Conservation (phyloP, 2,329 filamentous ascomycete species). For the Trichoderma oligosporum region DNA sequence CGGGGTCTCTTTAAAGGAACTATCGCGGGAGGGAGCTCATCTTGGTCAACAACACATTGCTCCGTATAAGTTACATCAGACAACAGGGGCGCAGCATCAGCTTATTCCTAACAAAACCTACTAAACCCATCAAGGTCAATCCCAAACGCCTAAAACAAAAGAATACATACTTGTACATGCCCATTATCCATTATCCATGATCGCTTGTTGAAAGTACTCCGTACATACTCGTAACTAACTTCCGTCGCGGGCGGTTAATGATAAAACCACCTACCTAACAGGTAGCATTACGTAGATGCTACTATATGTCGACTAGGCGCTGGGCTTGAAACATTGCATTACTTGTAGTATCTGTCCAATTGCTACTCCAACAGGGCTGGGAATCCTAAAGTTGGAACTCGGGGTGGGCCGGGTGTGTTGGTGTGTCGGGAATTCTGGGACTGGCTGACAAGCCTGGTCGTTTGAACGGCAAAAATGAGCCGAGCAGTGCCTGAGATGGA, state of each 20-base stretch:
- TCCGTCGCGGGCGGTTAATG: no score
- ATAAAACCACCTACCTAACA: no score
- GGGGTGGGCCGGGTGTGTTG: not conserved
- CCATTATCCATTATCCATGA: no score
- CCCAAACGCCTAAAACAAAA: not conserved
- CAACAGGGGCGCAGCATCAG: constrained; percentile 19
- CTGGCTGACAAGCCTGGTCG: constrained; percentile 12
- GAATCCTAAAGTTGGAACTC: not conserved
- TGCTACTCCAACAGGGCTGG: not conserved
- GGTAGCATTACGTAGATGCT: constrained; percentile 1
- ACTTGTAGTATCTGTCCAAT: not conserved
- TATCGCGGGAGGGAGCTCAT: constrained; percentile 10
- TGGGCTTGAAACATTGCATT: not conserved
- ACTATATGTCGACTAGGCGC: constrained; percentile 6
- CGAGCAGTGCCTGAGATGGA: constrained; percentile 9
- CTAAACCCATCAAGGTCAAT: constrained; percentile 6
- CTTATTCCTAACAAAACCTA: constrained; percentile 4
- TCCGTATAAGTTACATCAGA: not conserved
- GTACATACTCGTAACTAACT: no score
- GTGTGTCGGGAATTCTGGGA: not conserved
- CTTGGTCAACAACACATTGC: not conserved
- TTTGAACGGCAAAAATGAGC: constrained; percentile 17
- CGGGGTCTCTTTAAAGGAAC: constrained; percentile 8
- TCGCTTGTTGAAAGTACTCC: no score
- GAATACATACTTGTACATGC: no score